Conservation (phyloP, 139 green algal species). For the Chara braunii region DNA sequence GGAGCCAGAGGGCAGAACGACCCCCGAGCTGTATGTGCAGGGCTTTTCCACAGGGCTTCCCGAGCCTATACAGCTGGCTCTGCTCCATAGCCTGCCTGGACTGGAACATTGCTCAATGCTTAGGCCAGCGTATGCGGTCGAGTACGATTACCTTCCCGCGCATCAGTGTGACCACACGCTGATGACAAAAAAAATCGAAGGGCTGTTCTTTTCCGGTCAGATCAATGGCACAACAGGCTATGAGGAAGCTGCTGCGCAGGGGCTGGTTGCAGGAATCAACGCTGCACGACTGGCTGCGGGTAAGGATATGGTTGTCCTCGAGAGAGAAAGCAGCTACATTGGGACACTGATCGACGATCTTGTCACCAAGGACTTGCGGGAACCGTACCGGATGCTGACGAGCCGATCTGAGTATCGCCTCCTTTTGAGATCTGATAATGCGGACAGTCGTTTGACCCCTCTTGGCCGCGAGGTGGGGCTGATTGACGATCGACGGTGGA, state of each 20-base stretch:
- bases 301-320: conserved; percentile 49
- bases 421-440: conserved; percentile 88
- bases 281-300: conserved; percentile 60
- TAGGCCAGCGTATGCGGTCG: conserved; percentile 89
- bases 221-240: conserved; percentile 92
- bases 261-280: conserved; percentile 85
- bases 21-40: conserved; percentile 90
- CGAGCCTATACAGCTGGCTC: conserved; percentile 80
- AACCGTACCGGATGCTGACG: conserved; percentile 96
- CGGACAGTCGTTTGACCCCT: conserved; percentile 82
- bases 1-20: conserved; percentile 86
- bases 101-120: conserved; percentile 79
- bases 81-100: conserved; percentile 87
- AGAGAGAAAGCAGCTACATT: conserved; percentile 75
- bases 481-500: conserved; percentile 70
- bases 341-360: conserved; percentile 95
- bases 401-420: conserved; percentile 85
- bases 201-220: conserved; percentile 94
- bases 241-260: conserved; percentile 48
- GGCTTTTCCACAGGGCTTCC: conserved; percentile 88
- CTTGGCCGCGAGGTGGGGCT: conserved; percentile 77
- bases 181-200: conserved; percentile 73
- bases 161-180: conserved; percentile 80
- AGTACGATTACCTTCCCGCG: conserved; percentile 97
- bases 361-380: conserved; percentile 88